phyloP scores from a whole-genome alignment of 495 filamentous ascomycete genomes.

The Aspergillus ellipticus region DNA sequence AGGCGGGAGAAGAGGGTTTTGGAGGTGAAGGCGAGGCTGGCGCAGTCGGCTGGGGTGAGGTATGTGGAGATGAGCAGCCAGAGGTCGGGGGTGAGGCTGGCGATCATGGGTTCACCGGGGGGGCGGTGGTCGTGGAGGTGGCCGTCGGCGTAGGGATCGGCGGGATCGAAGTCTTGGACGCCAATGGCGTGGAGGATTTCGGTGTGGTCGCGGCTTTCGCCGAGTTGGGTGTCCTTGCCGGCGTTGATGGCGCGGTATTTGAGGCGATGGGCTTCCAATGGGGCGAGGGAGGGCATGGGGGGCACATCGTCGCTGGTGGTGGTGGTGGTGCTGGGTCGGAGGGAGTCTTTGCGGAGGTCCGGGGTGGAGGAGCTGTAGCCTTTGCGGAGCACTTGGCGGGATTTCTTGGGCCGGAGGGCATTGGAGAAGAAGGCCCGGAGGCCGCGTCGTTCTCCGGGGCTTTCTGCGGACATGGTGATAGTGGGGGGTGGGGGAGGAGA shows the following conservation, averaged over 20 bases:
- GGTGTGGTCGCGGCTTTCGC: conserved; percentile 47
- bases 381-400: conserved; percentile 45
- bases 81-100: conserved; percentile 37
- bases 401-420: conserved; percentile 43
- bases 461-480: conserved; percentile 35
- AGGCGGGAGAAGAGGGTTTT: conserved; percentile 43
- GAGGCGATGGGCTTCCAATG: conserved; percentile 35
- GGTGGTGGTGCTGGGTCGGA: conserved; percentile 23
- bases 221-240: conserved; percentile 43
- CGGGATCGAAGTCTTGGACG: conserved; percentile 32
- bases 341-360: not conserved
- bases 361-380: conserved; percentile 1
- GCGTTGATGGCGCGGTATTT: conserved; percentile 34
- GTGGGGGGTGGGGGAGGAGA: not conserved
- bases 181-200: conserved; percentile 46
- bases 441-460: conserved; percentile 31
- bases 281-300: conserved; percentile 35
- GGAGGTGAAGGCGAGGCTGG: conserved; percentile 45
- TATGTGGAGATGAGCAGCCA: conserved; percentile 42
- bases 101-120: conserved; percentile 43
- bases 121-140: conserved; percentile 22
- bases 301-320: conserved; percentile 30
- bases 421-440: conserved; percentile 33
- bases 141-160: conserved; percentile 15
- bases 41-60: conserved; percentile 41